Base-by-base conservation (phyloP, 1,284 basidiomycete genomes). In the Marasmius oreades region DNA sequence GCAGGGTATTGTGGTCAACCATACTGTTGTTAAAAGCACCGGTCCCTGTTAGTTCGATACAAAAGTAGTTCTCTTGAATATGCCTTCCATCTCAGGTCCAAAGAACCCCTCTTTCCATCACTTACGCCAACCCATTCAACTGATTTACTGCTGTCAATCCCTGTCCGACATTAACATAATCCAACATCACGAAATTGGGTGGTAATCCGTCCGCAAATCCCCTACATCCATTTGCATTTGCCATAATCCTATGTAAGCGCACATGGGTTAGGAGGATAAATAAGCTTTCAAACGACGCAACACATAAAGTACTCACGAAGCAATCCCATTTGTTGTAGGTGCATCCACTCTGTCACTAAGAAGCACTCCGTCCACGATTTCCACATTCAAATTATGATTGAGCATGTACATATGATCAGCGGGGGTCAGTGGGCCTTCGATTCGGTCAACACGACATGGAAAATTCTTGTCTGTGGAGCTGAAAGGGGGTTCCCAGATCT, bases 401-500 rank as follows among this genome's bases (percentile, higher is more conserved):
- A 84, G 79, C 71, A 83, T 70, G 63, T 80, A 79, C 63, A 78
- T 76, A 62, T 84, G 82, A 58, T 82, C 78, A 22, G 64, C 65
- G 0, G 73, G 70, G 4, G 71, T 65, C n/a, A 83, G 71, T 0
- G 79, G 75, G 0, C 81, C 81, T 16, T 59, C 61, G 50, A 74
- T 86, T 50, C 90, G 82, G 70, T 92, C 82, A 43, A 91, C 81
- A 5, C 75, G 78, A 71, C 91, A 93, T 10, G 84, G 85, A 72
- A 90, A 93, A 1, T 72, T 74, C 8, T 76, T 20, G 64, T 83
- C 70, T 24, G 82, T 85, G 28, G 84, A 80, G 63, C 81, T 81
- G 69, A 83, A 88, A 0, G 88, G 84, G 52, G 86, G 85, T 71
- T 93, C 89, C 85, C 88, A 92, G 52, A 92, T 75, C 79, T 89